Conservation (phyloP, 2,329 filamentous ascomycete genomes). For the Boeremia lycopersici region DNA sequence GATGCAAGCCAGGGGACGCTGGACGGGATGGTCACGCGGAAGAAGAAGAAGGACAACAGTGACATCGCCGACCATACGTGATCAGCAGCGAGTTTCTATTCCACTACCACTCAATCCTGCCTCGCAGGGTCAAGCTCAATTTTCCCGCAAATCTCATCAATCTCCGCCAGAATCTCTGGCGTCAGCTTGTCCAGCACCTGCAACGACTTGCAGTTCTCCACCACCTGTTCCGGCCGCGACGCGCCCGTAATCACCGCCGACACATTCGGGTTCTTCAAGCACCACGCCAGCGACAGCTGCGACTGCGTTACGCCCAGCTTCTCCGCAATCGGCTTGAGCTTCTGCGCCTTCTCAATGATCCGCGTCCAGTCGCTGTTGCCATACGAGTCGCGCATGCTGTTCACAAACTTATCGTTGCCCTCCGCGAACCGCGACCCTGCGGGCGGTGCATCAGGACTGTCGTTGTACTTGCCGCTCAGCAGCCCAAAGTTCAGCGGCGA, state of each 20-base stretch:
- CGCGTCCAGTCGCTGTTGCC: conserved; percentile 60
- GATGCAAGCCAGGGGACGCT: conserved; percentile 58
- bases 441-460: conserved; percentile 59
- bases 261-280: conserved; percentile 44
- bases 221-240: conserved; percentile 37
- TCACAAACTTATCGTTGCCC: conserved; percentile 63
- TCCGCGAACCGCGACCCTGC: conserved; percentile 64
- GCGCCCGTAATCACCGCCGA: conserved; percentile 40
- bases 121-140: conserved; percentile 6
- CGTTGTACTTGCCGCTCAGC: conserved; percentile 67
- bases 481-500: conserved; percentile 63
- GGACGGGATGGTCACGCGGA: conserved; percentile 39
- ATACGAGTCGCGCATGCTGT: conserved; percentile 51
- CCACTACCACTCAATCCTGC: background rate
- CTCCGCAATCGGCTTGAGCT: conserved; percentile 62
- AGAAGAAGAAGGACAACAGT: conserved; percentile 36
- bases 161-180: conserved; percentile 53
- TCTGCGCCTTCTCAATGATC: conserved; percentile 63
- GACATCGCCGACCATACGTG: conserved; percentile 22
- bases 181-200: conserved; percentile 53
- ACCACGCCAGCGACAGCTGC: conserved; percentile 44
- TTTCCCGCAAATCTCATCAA: conserved; percentile 37
- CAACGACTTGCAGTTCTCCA: conserved; percentile 51
- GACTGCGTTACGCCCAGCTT: conserved; percentile 64
- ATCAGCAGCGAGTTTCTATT: conserved; percentile 13